Evolutionary conservation across 169 alveolate genomes (phyloP).

Genomic region (Eimeria praecox): DNA sequence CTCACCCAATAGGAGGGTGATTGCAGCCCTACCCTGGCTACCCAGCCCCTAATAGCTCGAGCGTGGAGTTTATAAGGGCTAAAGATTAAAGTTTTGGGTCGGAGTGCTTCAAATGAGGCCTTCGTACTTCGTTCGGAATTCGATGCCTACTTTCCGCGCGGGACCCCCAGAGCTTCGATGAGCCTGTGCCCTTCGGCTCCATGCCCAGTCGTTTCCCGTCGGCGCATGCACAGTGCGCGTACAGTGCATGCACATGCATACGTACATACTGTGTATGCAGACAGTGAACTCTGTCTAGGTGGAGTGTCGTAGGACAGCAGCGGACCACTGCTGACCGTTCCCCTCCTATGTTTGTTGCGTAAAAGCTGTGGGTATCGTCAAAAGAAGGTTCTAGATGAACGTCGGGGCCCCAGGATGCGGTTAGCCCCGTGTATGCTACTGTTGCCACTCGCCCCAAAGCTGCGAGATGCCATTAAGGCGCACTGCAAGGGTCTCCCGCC

Average conservation of each 20-base stretch:
- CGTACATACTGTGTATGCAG: neutral
- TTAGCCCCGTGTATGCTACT: neutral
- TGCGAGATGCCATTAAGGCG: constrained; percentile 39
- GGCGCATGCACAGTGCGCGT: neutral
- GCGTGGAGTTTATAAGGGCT: neutral
- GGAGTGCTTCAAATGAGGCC: constrained; percentile 1
- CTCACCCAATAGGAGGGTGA: neutral
- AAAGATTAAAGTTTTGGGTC: neutral
- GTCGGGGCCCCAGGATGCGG: neutral
- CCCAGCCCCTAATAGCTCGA: neutral
- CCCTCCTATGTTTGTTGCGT: neutral
- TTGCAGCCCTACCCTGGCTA: neutral
- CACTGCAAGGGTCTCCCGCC: neutral
- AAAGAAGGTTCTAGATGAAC: neutral
- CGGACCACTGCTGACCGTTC: neutral
- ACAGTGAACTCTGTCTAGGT: neutral
- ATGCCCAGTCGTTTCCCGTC: neutral
- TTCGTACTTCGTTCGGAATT: neutral
- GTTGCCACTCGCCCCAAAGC: constrained; percentile 3
- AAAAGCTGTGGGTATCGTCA: neutral
- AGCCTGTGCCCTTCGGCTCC: neutral
- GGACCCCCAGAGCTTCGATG: neutral
- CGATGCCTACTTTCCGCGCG: neutral
- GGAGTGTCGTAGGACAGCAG: neutral
- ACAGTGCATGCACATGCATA: neutral